Conservation (phyloP, 169 alveolate genomes). For the Plasmodium cynomolgi region DNA sequence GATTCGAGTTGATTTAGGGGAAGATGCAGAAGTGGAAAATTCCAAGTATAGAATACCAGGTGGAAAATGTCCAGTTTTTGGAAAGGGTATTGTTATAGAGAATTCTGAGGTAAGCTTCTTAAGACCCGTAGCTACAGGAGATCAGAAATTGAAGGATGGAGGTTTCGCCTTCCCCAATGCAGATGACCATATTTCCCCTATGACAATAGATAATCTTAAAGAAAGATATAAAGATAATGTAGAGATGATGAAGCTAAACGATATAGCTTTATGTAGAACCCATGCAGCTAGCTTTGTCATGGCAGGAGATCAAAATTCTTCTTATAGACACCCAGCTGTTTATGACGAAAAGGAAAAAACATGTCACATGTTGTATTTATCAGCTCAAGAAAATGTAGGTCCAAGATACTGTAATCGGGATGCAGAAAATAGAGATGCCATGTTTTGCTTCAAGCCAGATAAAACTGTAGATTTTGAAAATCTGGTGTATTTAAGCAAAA, state of each 20-base stretch:
- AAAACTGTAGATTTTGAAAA: conserved; percentile 72
- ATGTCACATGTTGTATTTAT: conserved; percentile 80
- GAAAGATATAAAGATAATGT: conserved; percentile 55
- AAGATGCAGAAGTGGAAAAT: conserved; percentile 73
- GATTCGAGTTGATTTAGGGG: conserved; percentile 84
- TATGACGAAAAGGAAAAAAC: conserved; percentile 74
- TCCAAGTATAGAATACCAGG: conserved; percentile 79
- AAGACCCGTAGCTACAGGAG: conserved; percentile 75
- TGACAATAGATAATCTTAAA: conserved; percentile 63
- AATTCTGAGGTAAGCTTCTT: conserved; percentile 79
- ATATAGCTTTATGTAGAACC: conserved; percentile 81
- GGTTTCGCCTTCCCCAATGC: conserved; percentile 81
- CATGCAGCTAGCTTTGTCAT: conserved; percentile 78
- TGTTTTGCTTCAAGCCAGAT: conserved; percentile 83
- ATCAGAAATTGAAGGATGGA: conserved; percentile 27
- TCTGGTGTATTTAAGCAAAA: conserved; percentile 78
- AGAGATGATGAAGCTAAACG: conserved; percentile 20
- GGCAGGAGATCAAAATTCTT: conserved; percentile 52
- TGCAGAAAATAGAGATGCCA: conserved; percentile 64
- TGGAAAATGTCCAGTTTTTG: conserved; percentile 87
- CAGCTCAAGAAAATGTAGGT: conserved; percentile 86
- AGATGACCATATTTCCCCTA: conserved; percentile 78
- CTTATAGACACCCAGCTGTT: conserved; percentile 85
- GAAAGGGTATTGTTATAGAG: conserved; percentile 79
- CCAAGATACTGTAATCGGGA: conserved; percentile 82